A percentile compares a stretch with the other conserved stretches of the same genome.
These are phyloP conservation scores for Aphanomyces invadans DNA, from an alignment of 352 stramenopile species.

Conservation along the genomic window DNA sequence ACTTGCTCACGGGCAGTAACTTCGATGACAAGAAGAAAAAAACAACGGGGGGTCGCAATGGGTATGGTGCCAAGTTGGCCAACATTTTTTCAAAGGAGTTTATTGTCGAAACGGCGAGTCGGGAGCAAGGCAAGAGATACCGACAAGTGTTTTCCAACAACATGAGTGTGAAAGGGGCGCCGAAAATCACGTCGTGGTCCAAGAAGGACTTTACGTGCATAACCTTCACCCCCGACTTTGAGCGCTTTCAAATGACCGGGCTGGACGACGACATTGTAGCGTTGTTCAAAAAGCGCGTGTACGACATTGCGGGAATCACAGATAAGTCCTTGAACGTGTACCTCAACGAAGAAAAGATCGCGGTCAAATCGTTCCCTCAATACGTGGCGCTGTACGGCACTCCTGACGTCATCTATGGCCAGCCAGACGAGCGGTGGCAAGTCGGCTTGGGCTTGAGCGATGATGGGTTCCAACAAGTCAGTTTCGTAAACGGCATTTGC, in stretches of 20 bases:
- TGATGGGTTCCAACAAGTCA: slow-evolving; percentile 92
- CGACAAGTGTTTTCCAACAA: slow-evolving; percentile 88
- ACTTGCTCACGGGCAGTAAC: slow-evolving; percentile 98
- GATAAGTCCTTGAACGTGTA: slow-evolving; percentile 89
- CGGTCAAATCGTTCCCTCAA: slow-evolving; percentile 89
- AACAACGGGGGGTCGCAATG: slow-evolving; percentile 92
- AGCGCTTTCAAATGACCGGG: slow-evolving; percentile 86
- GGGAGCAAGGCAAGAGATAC: slow-evolving; percentile 89
- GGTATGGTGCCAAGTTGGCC: slow-evolving; percentile 97
- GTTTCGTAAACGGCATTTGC: slow-evolving; percentile 97
- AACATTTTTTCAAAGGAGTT: slow-evolving; percentile 99
- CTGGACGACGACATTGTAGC: slow-evolving; percentile 92
- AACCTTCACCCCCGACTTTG: slow-evolving; percentile 94
- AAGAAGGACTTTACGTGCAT: slow-evolving; percentile 93
- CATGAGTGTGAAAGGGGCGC: slow-evolving; percentile 88
- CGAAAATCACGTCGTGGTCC: slow-evolving; percentile 75
- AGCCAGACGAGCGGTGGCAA: slow-evolving; percentile 92
- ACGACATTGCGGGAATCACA: slow-evolving; percentile 94
- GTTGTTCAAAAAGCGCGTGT: slow-evolving; percentile 95
- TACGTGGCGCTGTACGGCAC: slow-evolving; percentile 90
- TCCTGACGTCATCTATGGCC: slow-evolving; percentile 84
- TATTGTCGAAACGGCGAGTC: slow-evolving; percentile 96
- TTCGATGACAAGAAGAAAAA: slow-evolving; percentile 98
- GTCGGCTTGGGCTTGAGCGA: slow-evolving; percentile 90
- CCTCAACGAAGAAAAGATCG: slow-evolving; percentile 91